Conservation (phyloP, 768 basidiomycete species). For the Paxillus ammoniavirescens region DNA sequence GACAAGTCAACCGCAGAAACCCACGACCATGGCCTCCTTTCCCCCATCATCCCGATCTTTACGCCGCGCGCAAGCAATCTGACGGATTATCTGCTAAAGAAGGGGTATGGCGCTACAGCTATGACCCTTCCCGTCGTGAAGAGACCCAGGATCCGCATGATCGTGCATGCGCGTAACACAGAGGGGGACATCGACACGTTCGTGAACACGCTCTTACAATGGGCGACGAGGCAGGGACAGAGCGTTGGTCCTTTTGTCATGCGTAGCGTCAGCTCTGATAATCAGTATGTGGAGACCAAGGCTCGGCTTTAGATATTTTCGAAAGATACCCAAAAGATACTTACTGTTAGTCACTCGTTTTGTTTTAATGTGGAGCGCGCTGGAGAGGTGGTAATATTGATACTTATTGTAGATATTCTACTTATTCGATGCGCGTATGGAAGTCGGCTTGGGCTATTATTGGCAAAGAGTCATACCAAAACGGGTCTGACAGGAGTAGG, state of each 20-base stretch:
- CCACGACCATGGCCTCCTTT: conserved; percentile 6
- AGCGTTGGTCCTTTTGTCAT: not conserved
- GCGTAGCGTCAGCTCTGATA: not conserved
- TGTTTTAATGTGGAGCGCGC: not conserved
- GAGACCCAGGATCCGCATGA: conserved; percentile 15
- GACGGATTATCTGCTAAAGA: conserved; percentile 13
- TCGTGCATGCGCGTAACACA: conserved; percentile 17
- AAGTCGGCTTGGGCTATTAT: too few species aligned
- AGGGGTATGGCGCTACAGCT: conserved; percentile 10
- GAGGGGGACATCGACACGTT: conserved; percentile 15
- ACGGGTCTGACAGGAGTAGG: too few species aligned
- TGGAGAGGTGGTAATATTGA: too few species aligned
- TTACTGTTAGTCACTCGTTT: too few species aligned
- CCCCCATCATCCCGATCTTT: conserved; percentile 22
- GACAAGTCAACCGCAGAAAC: not conserved
- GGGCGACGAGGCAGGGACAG: conserved; percentile 6
- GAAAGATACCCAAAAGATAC: too few species aligned
- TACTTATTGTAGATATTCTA: too few species aligned
- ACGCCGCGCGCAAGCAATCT: conserved; percentile 9
- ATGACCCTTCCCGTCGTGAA: conserved; percentile 16
- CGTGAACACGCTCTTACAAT: conserved; percentile 6
- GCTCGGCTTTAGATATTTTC: conserved; percentile 13
- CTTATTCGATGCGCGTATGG: too few species aligned
- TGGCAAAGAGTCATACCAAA: too few species aligned
- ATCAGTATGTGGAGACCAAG: not conserved